Conservation (phyloP, 1,284 basidiomycete genomes). For the Coriolopsis trogii region DNA sequence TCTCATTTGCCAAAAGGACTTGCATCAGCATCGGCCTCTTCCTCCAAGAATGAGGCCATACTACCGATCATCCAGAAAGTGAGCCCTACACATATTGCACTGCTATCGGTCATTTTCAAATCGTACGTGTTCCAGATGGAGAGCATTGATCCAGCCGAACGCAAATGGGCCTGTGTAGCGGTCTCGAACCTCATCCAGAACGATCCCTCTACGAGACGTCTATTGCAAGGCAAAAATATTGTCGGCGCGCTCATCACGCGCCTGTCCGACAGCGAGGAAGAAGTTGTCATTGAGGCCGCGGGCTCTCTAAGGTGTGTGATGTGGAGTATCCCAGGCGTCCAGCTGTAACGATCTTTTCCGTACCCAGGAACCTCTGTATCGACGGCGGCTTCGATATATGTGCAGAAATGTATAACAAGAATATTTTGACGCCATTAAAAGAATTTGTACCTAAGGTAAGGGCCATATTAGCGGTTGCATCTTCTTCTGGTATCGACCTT, state of each 20-base stretch:
- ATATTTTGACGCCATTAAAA: conserved; percentile 76
- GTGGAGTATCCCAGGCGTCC: not conserved
- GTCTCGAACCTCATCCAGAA: conserved; percentile 89
- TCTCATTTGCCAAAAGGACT: conserved; percentile 84
- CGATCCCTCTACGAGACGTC: conserved; percentile 83
- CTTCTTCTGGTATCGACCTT: not conserved
- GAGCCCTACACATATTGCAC: not conserved
- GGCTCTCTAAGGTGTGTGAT: conserved; percentile 75
- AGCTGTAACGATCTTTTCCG: not conserved
- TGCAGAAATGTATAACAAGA: conserved; percentile 97
- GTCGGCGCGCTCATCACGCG: conserved; percentile 86
- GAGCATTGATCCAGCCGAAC: conserved; percentile 73
- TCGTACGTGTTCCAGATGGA: conserved; percentile 56
- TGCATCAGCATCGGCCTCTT: conserved; percentile 66
- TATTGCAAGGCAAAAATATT: conserved; percentile 90
- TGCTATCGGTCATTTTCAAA: not conserved
- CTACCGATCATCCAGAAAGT: conserved; percentile 89
- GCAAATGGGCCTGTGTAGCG: conserved; percentile 93
- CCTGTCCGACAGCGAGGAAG: conserved; percentile 82
- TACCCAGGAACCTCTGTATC: conserved; percentile 83
- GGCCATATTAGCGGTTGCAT: conserved; percentile 2
- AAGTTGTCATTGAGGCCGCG: conserved; percentile 84
- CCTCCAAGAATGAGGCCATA: conserved; percentile 76
- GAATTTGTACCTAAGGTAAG: conserved; percentile 76
- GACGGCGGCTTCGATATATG: conserved; percentile 94